phyloP scores from a whole-genome alignment of 257 asterid genomes.

The Knoxia roxburghii region DNA sequence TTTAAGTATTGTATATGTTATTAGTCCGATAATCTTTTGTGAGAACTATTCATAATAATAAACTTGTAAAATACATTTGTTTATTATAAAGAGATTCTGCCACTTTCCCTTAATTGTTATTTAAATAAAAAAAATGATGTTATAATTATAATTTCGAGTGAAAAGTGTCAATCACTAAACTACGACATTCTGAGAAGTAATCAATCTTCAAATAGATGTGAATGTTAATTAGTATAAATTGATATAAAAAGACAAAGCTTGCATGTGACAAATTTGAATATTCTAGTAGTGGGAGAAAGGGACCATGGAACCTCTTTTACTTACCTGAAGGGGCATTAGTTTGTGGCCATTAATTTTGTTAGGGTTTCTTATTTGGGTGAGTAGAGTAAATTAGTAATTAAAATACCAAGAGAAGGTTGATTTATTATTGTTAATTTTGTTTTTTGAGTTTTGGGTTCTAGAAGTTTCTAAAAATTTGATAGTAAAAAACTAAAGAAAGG shows the following conservation, averaged over 20 bases:
- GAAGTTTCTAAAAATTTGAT: not conserved
- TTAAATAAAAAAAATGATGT: no score
- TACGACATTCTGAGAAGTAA: not conserved
- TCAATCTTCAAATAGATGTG: no score
- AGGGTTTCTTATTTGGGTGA: not conserved
- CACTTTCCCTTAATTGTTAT: no score
- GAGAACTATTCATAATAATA: no score
- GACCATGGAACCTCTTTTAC: constrained; percentile 7
- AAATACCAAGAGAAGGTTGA: not conserved
- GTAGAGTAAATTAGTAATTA: not conserved
- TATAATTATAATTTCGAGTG: no score
- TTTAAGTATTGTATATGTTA: no score
- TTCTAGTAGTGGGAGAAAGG: not conserved
- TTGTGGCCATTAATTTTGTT: not conserved
- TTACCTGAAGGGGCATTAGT: not conserved
- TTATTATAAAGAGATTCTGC: no score
- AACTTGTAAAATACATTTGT: no score
- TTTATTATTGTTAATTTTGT: not conserved
- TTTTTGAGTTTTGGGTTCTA: not conserved
- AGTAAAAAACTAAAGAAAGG: no score
- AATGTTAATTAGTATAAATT: no score
- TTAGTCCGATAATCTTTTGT: no score
- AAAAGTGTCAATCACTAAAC: no score
- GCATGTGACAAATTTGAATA: not conserved
- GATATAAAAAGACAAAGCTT: not conserved